Percentiles rank a stretch among this genome's conserved stretches.
Evolutionary conservation across 2,329 filamentous ascomycete genomes (phyloP).

Genomic region (Parasarocladium wereldwijsianum): DNA sequence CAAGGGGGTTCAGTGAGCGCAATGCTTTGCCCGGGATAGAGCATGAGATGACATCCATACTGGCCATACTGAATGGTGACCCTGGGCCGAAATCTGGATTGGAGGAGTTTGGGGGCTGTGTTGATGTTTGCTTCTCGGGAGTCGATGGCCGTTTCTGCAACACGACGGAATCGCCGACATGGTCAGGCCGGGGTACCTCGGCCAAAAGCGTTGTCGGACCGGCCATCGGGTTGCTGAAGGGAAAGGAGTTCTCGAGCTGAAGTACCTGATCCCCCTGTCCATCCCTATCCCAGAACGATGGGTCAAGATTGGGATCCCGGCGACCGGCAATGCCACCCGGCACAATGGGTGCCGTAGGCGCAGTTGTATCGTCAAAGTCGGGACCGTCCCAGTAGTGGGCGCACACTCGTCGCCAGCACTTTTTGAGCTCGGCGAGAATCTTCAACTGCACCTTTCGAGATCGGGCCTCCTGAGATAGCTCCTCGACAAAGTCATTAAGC

Average conservation of each 20-base stretch:
- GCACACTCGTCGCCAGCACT: conserved; percentile 90
- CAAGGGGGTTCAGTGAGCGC: conserved; percentile 22
- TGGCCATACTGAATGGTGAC: conserved; percentile 43
- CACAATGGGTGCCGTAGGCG: conserved; percentile 50
- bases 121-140: conserved; percentile 22
- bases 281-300: conserved; percentile 35
- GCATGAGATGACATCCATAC: conserved; percentile 47
- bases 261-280: conserved; percentile 26
- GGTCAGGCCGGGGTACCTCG: conserved; percentile 29
- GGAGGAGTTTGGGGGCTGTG: too few species aligned
- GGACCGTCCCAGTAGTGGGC: conserved; percentile 75
- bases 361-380: conserved; percentile 47
- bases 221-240: conserved; percentile 8
- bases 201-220: conserved; percentile 24
- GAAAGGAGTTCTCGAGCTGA: conserved; percentile 26
- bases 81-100: conserved; percentile 10
- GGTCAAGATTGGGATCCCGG: conserved; percentile 38
- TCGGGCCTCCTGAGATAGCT: conserved; percentile 30
- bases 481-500: conserved; percentile 53
- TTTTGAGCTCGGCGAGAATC: conserved; percentile 86
- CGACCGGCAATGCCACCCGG: conserved; percentile 61
- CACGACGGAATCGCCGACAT: conserved; percentile 30
- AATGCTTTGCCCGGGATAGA: conserved; percentile 42
- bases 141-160: conserved; percentile 30
- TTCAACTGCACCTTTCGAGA: conserved; percentile 51